Percentiles rank a stretch among this genome's conserved stretches.
These are phyloP conservation scores for Dactylellina haptotyla DNA, from an alignment of 2,329 filamentous ascomycete genomes.

Conservation along the genomic window DNA sequence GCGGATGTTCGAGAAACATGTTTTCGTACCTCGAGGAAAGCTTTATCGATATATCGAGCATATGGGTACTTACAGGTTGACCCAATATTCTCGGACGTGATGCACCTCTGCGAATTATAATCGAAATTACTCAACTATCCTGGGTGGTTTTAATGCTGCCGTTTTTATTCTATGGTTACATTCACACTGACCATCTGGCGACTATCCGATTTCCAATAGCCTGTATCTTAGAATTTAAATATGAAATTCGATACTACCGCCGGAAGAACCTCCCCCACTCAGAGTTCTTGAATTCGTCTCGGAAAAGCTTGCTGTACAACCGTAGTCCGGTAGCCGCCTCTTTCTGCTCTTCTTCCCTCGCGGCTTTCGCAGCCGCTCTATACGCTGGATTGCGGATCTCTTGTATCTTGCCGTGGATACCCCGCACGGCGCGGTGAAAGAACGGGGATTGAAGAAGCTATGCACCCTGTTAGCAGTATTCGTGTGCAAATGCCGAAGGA, in stretches of 20 bases:
- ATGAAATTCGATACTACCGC: neutral
- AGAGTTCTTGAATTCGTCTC: slow-evolving; percentile 47
- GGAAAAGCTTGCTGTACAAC: slow-evolving; percentile 39
- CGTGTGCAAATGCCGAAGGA: neutral
- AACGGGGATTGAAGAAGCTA: slow-evolving; percentile 45
- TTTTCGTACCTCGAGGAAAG: neutral
- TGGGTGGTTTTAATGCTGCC: no score
- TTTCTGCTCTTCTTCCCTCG: slow-evolving; percentile 29
- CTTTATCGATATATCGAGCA: no score
- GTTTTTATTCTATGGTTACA: no score
- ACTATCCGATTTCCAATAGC: neutral
- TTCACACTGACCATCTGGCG: no score
- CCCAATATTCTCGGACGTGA: no score
- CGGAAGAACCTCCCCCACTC: slow-evolving; percentile 46
- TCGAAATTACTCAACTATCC: no score
- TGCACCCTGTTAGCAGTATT: neutral
- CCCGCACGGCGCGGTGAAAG: slow-evolving; percentile 47
- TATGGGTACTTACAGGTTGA: no score
- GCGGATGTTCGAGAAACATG: slow-evolving; percentile 40
- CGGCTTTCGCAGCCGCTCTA: slow-evolving; percentile 29
- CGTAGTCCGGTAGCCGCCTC: slow-evolving; percentile 30
- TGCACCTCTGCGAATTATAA: no score
- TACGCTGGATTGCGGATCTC: slow-evolving; percentile 37
- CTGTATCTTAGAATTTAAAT: neutral
- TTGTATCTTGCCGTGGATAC: slow-evolving; percentile 43